A percentile compares a stretch with the other conserved stretches of the same genome.
Evolutionary conservation across 2,329 filamentous ascomycete species (phyloP).

Genomic region (Diaporthe velutina): DNA sequence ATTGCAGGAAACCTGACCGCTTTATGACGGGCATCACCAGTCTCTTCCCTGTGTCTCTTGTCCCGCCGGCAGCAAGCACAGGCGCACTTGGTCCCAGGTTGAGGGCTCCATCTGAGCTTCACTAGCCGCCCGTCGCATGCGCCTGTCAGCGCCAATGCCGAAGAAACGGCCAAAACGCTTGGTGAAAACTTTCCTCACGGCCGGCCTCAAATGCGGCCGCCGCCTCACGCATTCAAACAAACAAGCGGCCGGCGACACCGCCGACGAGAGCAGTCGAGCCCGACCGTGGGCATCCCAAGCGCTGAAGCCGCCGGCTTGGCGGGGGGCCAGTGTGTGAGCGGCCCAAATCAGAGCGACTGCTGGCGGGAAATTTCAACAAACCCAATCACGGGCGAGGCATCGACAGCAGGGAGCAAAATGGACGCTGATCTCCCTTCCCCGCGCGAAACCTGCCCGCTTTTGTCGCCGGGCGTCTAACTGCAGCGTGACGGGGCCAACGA

Average conservation of each 20-base stretch:
- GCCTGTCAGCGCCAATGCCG: not conserved
- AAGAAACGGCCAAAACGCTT: not conserved
- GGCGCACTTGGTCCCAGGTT: not conserved
- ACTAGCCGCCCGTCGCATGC: slow-evolving; percentile 19
- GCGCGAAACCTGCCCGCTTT: slow-evolving; percentile 23
- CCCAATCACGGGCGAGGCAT: slow-evolving; percentile 25
- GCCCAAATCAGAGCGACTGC: slow-evolving; percentile 2
- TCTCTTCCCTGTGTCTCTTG: not conserved
- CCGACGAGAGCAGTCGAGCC: not conserved
- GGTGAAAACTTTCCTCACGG: not conserved
- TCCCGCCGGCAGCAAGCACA: not conserved
- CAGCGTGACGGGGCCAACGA: slow-evolving; percentile 47
- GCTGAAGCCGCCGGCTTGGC: slow-evolving; percentile 26
- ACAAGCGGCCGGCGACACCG: slow-evolving; percentile 7
- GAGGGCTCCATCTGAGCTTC: not conserved
- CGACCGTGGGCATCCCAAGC: slow-evolving; percentile 2
- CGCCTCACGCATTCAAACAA: not conserved
- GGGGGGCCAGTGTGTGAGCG: not conserved
- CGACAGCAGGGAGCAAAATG: not conserved
- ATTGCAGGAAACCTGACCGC: not conserved
- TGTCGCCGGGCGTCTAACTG: slow-evolving; percentile 47
- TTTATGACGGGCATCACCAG: slow-evolving; percentile 2
- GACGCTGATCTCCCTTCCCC: slow-evolving; percentile 18
- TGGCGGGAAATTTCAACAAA: slow-evolving; percentile 1
- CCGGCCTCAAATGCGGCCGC: slow-evolving; percentile 18